These are phyloP conservation scores for Plantago major DNA, from an alignment of 257 asterid genomes.

Conservation along the genomic window DNA sequence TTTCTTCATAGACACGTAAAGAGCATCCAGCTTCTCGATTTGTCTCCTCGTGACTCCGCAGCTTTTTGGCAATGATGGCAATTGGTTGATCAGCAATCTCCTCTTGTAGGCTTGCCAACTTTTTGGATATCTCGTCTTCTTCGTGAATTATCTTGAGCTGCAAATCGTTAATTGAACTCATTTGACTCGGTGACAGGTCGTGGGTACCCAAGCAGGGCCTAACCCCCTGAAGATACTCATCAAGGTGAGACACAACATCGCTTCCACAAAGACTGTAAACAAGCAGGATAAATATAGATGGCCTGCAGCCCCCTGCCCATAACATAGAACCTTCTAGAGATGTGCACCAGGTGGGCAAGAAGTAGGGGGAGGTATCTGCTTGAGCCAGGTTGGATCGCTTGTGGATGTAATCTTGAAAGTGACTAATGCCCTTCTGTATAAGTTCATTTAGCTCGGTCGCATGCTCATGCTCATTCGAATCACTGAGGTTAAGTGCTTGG, in stretches of 20 bases:
- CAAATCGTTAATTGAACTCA: slow-evolving; percentile 18
- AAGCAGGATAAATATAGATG: slow-evolving; percentile 31
- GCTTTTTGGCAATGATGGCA: slow-evolving; percentile 15
- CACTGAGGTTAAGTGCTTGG: slow-evolving; percentile 12
- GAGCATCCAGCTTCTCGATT: slow-evolving; percentile 10
- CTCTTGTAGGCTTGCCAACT: slow-evolving; percentile 28
- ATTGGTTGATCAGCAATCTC: slow-evolving; percentile 30
- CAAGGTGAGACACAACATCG: slow-evolving; percentile 16
- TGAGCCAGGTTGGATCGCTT: slow-evolving; percentile 17
- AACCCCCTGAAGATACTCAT: slow-evolving; percentile 10
- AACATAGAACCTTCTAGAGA: slow-evolving; percentile 31
- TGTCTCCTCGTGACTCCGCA: not conserved
- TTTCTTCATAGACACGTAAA: slow-evolving; percentile 18
- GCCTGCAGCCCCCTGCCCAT: slow-evolving; percentile 45
- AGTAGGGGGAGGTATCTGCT: slow-evolving; percentile 17
- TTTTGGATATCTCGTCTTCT: slow-evolving; percentile 15
- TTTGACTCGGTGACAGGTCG: slow-evolving; percentile 18
- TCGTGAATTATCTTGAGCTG: slow-evolving; percentile 18
- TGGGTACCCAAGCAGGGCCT: slow-evolving; percentile 9
- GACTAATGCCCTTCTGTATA: slow-evolving; percentile 11
- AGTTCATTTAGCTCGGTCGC: slow-evolving; percentile 14
- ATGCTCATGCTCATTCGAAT: not conserved
- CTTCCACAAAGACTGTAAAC: slow-evolving; percentile 23
- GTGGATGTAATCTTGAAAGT: slow-evolving; percentile 21
- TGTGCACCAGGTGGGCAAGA: slow-evolving; percentile 36